Conservation (phyloP, 2,329 filamentous ascomycete species). For the Sporothrix dimorphospora region DNA sequence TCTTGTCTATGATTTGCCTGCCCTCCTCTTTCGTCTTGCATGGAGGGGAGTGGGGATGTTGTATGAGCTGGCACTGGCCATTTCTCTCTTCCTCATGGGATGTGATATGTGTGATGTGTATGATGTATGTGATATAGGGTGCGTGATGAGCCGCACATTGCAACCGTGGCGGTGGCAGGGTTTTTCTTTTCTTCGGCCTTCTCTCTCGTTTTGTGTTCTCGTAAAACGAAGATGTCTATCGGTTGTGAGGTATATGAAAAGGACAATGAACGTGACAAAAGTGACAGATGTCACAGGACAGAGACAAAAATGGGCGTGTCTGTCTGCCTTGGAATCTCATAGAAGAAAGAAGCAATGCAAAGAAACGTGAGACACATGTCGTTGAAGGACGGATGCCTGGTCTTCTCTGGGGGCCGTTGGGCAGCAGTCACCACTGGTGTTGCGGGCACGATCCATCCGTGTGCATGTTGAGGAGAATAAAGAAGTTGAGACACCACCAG, state of each 20-base stretch:
- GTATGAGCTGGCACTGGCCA: not conserved
- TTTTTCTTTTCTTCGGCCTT: not conserved
- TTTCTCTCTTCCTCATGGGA: not conserved
- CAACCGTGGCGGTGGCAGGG: constrained; percentile 4
- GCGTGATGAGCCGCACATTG: constrained; percentile 18
- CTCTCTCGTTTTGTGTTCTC: not conserved
- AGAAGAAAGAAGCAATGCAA: not conserved
- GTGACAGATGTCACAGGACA: constrained; percentile 13
- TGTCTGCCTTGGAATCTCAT: not conserved
- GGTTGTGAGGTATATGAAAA: not conserved
- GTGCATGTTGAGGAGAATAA: not conserved
- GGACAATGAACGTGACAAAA: not conserved
- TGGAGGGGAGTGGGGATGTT: not conserved
- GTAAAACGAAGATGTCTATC: not conserved
- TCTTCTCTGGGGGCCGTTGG: not conserved
- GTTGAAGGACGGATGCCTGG: not conserved
- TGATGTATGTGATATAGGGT: not conserved
- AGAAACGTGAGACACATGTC: constrained; percentile 7
- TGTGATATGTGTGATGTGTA: not conserved
- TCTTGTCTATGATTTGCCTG: constrained; percentile 3
- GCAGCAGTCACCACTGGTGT: not conserved
- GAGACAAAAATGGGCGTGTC: not conserved
- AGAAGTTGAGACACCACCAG: not conserved
- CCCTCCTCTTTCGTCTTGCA: not conserved
- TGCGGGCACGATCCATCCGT: not conserved